phyloP scores from a whole-genome alignment of 176 grass and related monocot species.

The Melocanna baccifera region DNA sequence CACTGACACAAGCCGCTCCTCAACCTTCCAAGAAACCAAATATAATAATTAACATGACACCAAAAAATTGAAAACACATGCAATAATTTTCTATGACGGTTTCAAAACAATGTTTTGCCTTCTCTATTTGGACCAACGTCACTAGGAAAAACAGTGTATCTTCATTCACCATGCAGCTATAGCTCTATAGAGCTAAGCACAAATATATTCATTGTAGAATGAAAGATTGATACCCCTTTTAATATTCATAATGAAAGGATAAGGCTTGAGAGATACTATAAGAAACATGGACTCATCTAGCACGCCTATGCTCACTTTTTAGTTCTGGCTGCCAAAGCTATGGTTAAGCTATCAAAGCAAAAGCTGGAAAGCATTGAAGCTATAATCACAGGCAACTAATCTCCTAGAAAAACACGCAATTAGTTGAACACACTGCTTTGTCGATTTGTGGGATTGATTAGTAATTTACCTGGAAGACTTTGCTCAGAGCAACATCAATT shows the following conservation, averaged over 20 bases:
- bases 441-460: neutral
- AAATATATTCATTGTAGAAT: neutral
- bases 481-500: constrained; percentile 80
- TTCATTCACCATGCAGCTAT: neutral
- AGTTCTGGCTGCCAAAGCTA: neutral
- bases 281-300: constrained; percentile 20
- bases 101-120: constrained; percentile 1
- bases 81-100: neutral
- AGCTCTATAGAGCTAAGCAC: neutral
- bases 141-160: neutral
- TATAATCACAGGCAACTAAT: neutral
- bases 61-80: neutral
- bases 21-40: constrained; percentile 53
- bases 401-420: neutral
- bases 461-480: constrained; percentile 66
- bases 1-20: constrained; percentile 73
- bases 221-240: neutral
- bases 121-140: neutral
- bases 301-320: neutral
- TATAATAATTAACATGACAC: neutral
- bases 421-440: neutral
- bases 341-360: constrained; percentile 11
- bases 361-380: neutral
- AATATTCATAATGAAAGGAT: constrained; percentile 7
- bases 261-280: neutral